phyloP scores from a whole-genome alignment of 2,329 filamentous ascomycete genomes.

The Aspergillus neotritici region DNA sequence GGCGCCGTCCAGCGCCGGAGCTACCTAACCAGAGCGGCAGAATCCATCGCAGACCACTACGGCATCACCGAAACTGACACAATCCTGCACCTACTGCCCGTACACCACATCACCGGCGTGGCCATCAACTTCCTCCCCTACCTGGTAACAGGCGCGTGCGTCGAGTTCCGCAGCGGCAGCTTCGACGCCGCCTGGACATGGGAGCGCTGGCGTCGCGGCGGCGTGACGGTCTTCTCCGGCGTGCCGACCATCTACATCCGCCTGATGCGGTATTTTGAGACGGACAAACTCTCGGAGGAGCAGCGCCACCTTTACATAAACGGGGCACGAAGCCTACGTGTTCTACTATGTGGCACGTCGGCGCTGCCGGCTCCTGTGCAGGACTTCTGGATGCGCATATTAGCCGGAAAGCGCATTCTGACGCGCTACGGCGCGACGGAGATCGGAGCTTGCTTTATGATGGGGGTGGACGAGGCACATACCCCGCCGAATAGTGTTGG shows the following conservation, averaged over 20 bases:
- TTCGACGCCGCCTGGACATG: constrained; percentile 41
- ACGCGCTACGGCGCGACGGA: constrained; percentile 44
- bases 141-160: constrained; percentile 40
- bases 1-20: constrained; percentile 37
- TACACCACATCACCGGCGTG: constrained; percentile 45
- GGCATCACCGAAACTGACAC: constrained; percentile 25
- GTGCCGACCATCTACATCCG: constrained; percentile 48
- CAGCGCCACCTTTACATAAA: constrained; percentile 36
- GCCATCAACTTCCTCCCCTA: constrained; percentile 41
- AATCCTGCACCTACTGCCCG: constrained; percentile 43
- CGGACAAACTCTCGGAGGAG: constrained; percentile 16
- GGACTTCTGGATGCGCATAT: constrained; percentile 42
- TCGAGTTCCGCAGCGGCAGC: constrained; percentile 41
- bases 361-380: constrained; percentile 47
- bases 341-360: constrained; percentile 36
- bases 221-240: constrained; percentile 43
- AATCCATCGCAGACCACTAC: constrained; percentile 34
- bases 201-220: constrained; percentile 39
- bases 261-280: constrained; percentile 39
- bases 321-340: constrained; percentile 26
- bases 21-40: constrained; percentile 22
- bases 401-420: constrained; percentile 29
- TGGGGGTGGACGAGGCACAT: constrained; percentile 26
- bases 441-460: constrained; percentile 41
- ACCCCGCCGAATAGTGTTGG: constrained; percentile 26